Evolutionary conservation across 2,329 filamentous ascomycete genomes (phyloP), one percentile per base, ranked within the genome.

Genomic region (Septoria linicola): DNA sequence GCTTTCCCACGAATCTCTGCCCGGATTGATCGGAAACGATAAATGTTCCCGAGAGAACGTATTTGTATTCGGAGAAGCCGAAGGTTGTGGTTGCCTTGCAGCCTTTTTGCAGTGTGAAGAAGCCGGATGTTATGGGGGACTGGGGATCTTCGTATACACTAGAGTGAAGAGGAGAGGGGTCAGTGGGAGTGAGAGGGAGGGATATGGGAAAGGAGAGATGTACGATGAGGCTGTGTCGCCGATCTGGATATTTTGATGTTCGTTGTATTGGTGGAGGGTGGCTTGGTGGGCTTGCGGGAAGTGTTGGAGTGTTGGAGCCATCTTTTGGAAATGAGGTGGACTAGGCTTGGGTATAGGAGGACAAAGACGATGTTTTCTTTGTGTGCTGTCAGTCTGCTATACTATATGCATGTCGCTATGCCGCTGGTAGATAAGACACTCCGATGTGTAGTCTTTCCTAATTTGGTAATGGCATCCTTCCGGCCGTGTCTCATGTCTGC

Each of bases 191-290:
- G n/a, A n/a, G n/a, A n/a, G n/a, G n/a, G n/a, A n/a, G 30, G 37
- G 37, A 17, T 4, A 41, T 2, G 4, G 37, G n/a, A 13, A 4
- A 13, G 5, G 17, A 23, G 16, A 11, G 10, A 23, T 8, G 16
- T 34, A 44, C 41, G 25, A 32, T 8, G 41, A 44, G 1, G 25
- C 23, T 2, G 27, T 34, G 16, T 44, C 41, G 3, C 41, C 41
- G 17, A 44, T 44, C 19, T 44, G 27, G 13, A 44, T 44, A 7
- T 44, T 10, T 13, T 34, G n/a, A 30, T 44, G 41, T 16, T 44
- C 41, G 13, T 35, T 44, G 41, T 44, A 44, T 16, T 44, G 41
- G 30, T 44, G 41, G 10, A 44, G 41, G 10, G 17, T 34, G 30
- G 30, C 41, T n/a, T 32, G 34, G 41, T 32, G 25, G 2, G 17